phyloP scores from a whole-genome alignment of 106 monocot species.

The Platanthera zijinensis region DNA sequence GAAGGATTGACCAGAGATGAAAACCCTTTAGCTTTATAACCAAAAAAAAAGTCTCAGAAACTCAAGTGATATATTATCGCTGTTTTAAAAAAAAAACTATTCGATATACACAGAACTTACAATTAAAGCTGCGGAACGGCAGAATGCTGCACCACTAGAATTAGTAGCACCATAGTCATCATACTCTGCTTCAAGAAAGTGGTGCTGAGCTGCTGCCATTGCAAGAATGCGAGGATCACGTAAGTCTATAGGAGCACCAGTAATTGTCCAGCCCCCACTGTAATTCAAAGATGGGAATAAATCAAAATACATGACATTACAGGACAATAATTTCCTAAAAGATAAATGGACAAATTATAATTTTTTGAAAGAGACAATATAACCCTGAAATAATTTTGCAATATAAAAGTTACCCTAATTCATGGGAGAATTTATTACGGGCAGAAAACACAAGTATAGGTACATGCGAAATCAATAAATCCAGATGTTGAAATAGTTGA shows the following conservation, averaged over 20 bases:
- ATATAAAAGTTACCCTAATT: too few species aligned
- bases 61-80: too few species aligned
- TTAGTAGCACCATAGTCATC: constrained; percentile 80
- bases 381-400: too few species aligned
- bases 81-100: too few species aligned
- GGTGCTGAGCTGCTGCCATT: constrained; percentile 62
- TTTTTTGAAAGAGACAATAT: too few species aligned
- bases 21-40: too few species aligned
- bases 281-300: background rate
- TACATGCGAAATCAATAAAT: background rate
- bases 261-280: constrained; percentile 68
- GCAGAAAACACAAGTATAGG: background rate
- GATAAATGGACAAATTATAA: background rate
- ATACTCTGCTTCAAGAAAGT: constrained; percentile 76
- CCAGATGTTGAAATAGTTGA: background rate
- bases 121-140: constrained; percentile 68
- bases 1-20: too few species aligned
- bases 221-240: constrained; percentile 69
- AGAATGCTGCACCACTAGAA: constrained; percentile 77
- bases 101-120: constrained; percentile 24
- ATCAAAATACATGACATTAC: background rate
- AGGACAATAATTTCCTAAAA: background rate
- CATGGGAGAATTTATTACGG: too few species aligned
- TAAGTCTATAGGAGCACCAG: constrained; percentile 56
- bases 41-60: too few species aligned